A percentile compares a stretch with the other conserved stretches of the same genome.
phyloP scores from a whole-genome alignment of 2,329 filamentous ascomycete species.

The Celoporthe dispersa region DNA sequence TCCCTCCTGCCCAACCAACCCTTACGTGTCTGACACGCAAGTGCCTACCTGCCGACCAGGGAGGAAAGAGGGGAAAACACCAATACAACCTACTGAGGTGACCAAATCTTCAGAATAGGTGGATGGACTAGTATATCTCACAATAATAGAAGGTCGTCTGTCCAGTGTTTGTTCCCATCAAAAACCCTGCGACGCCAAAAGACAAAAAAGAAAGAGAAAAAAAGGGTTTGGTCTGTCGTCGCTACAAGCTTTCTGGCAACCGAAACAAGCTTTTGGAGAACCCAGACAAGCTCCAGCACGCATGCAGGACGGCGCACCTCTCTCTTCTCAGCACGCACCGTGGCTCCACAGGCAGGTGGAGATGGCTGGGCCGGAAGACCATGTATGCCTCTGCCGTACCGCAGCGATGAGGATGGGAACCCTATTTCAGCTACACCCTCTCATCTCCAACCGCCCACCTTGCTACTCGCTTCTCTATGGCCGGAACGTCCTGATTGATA shows the following conservation, averaged over 20 bases:
- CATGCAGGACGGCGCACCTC: too few species aligned
- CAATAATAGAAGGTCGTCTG: background rate
- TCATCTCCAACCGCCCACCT: background rate
- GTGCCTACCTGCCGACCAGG: background rate
- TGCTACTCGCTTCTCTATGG: background rate
- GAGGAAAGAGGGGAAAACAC: background rate
- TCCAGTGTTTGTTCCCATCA: background rate
- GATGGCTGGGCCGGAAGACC: too few species aligned
- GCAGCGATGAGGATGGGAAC: too few species aligned
- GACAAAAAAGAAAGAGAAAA: background rate
- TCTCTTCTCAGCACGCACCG: background rate
- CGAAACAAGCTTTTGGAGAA: background rate
- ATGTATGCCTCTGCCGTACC: too few species aligned
- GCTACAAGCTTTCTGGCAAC: background rate
- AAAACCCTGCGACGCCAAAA: too few species aligned
- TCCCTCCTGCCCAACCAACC: background rate
- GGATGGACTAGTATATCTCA: too few species aligned
- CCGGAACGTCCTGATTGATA: background rate
- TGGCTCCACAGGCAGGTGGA: background rate
- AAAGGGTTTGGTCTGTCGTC: background rate
- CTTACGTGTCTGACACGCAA: background rate
- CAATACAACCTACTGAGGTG: too few species aligned
- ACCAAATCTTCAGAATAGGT: too few species aligned
- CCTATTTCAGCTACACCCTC: background rate
- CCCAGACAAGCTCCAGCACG: too few species aligned